These are phyloP conservation scores for Euphorbia tirucalli DNA, from an alignment of 345 rosid species.

Conservation along the genomic window DNA sequence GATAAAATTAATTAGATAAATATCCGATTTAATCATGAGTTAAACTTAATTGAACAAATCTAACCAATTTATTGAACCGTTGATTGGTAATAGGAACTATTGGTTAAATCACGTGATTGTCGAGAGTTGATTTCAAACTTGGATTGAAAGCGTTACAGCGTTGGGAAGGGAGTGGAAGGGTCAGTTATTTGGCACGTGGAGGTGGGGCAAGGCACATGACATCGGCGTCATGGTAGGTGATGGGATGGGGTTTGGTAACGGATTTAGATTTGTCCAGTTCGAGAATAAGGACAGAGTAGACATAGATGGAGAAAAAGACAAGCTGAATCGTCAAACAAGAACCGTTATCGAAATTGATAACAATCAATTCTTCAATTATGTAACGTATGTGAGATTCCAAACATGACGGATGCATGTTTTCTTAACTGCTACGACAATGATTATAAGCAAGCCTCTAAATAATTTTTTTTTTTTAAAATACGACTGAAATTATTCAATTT, in stretches of 20 bases:
- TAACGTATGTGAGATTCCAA: not conserved
- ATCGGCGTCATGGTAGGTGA: not conserved
- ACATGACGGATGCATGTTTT: not conserved
- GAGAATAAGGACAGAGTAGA: not conserved
- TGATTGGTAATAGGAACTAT: too few species aligned
- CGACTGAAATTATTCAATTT: too few species aligned
- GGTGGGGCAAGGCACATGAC: slow-evolving; percentile 16
- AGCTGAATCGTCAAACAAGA: not conserved
- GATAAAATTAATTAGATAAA: too few species aligned
- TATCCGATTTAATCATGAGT: too few species aligned
- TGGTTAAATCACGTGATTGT: too few species aligned
- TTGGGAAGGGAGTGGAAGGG: not conserved
- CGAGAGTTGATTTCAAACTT: too few species aligned
- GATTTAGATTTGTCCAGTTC: slow-evolving; percentile 27
- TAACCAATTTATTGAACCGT: too few species aligned
- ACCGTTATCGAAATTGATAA: not conserved
- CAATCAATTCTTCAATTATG: not conserved
- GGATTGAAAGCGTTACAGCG: too few species aligned
- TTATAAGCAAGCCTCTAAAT: too few species aligned
- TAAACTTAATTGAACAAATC: too few species aligned
- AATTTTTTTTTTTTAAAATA: too few species aligned
- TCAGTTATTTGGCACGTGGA: slow-evolving; percentile 23
- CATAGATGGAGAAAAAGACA: not conserved
- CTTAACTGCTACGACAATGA: too few species aligned
- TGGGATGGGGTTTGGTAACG: slow-evolving; percentile 28